These are phyloP conservation scores for Hypoxylon trugodes DNA, from an alignment of 495 filamentous ascomycete species.

Conservation along the genomic window DNA sequence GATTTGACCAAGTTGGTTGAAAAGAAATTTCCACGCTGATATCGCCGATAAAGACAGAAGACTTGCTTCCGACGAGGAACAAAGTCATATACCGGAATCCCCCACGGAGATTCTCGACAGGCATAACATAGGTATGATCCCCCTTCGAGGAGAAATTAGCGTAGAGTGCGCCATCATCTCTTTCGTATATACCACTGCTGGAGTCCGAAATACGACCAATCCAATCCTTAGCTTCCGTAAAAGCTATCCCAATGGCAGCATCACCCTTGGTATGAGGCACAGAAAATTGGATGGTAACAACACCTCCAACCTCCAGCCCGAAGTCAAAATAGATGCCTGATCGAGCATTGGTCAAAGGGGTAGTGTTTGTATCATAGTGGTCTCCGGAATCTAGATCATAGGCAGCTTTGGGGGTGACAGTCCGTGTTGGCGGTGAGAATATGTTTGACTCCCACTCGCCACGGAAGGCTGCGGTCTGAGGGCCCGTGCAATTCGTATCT, in stretches of 20 bases:
- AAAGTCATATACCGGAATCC: conserved; percentile 69
- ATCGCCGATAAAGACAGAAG: conserved; percentile 51
- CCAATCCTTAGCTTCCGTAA: conserved; percentile 69
- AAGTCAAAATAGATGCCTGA: conserved; percentile 65
- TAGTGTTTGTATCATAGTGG: conserved; percentile 40
- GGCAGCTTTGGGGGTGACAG: conserved; percentile 58
- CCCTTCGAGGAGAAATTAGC: conserved; percentile 58
- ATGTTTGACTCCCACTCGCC: conserved; percentile 70
- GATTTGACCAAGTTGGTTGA: conserved; percentile 71
- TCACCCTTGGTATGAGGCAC: conserved; percentile 45
- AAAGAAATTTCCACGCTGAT: conserved; percentile 62
- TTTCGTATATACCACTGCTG: conserved; percentile 61
- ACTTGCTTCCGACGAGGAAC: conserved; percentile 54
- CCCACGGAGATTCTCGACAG: conserved; percentile 62
- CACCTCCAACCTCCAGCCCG: conserved; percentile 66
- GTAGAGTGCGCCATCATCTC: conserved; percentile 63
- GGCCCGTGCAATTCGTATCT: conserved; percentile 63
- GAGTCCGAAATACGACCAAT: conserved; percentile 68
- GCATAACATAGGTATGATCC: conserved; percentile 57
- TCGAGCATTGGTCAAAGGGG: conserved; percentile 54
- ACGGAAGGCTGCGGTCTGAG: conserved; percentile 60
- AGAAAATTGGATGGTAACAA: conserved; percentile 60
- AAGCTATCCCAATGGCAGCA: conserved; percentile 66
- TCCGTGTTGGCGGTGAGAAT: conserved; percentile 64
- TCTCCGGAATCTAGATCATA: conserved; percentile 50